A percentile compares a stretch with the other conserved stretches of the same genome.
These are phyloP conservation scores for Corylus americana DNA, from an alignment of 306 rosid species.

Conservation along the genomic window DNA sequence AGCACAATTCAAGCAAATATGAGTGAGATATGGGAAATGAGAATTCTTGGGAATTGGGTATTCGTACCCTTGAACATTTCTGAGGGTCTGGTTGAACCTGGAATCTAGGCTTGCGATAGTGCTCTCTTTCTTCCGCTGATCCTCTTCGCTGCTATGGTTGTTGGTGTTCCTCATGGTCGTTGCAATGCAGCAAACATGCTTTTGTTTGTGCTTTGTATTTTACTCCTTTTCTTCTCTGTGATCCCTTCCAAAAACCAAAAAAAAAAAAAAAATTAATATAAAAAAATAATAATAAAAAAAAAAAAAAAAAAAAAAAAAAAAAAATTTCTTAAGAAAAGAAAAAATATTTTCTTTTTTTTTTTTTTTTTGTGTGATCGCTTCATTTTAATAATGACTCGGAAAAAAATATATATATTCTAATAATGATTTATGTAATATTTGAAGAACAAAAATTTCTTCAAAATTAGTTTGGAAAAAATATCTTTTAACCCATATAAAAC, in stretches of 20 bases:
- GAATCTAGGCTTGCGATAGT: slow-evolving; percentile 57
- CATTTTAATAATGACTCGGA: no score
- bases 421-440: no score
- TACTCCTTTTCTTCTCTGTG: not conserved
- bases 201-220: not conserved
- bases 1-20: slow-evolving; percentile 16
- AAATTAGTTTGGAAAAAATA: no score
- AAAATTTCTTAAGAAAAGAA: no score
- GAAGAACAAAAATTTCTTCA: no score
- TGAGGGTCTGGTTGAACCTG: slow-evolving; percentile 88
- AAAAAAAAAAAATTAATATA: not conserved
- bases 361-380: no score
- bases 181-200: slow-evolving; percentile 33
- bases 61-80: slow-evolving; percentile 85
- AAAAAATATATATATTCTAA: no score
- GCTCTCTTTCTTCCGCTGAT: slow-evolving; percentile 48
- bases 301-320: not conserved
- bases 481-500: no score
- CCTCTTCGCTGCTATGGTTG: slow-evolving; percentile 43
- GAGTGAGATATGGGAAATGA: slow-evolving; percentile 16
- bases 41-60: slow-evolving; percentile 4
- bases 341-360: no score
- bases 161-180: slow-evolving; percentile 61
- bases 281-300: not conserved
- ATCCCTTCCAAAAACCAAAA: not conserved